phyloP scores from a whole-genome alignment of 75 land plant species.

The Pinus tabuliformis region DNA sequence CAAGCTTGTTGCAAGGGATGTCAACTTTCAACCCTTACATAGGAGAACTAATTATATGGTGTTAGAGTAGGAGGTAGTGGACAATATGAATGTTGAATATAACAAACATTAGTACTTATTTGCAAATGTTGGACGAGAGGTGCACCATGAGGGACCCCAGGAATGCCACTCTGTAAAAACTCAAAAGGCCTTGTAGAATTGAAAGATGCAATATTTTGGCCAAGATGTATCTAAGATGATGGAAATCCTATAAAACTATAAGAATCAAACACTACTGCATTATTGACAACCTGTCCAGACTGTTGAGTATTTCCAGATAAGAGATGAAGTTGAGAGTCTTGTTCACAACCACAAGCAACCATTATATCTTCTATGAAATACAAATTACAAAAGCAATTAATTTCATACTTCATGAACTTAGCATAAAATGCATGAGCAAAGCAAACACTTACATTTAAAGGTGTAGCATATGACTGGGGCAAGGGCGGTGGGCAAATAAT shows the following conservation, averaged over 20 bases:
- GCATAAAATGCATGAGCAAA: background rate
- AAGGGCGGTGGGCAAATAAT: slow-evolving; percentile 24
- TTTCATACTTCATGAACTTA: background rate
- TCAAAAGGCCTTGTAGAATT: slow-evolving; percentile 27
- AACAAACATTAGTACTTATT: slow-evolving; percentile 13
- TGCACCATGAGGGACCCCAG: slow-evolving; percentile 5
- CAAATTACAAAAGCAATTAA: slow-evolving; percentile 1
- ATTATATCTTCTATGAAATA: background rate
- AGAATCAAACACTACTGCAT: slow-evolving; percentile 14
- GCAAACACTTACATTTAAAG: slow-evolving; percentile 26
- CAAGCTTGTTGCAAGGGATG: slow-evolving; percentile 15
- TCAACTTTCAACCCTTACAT: slow-evolving; percentile 20
- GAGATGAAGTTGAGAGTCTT: slow-evolving; percentile 30
- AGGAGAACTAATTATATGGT: slow-evolving; percentile 20
- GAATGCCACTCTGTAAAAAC: background rate
- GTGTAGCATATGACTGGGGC: slow-evolving; percentile 23
- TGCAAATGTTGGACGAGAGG: slow-evolving; percentile 37
- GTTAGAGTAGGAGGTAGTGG: slow-evolving; percentile 23
- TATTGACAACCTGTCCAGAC: slow-evolving; percentile 18
- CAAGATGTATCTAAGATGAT: slow-evolving; percentile 7
- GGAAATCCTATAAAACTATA: slow-evolving; percentile 11
- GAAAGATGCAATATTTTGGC: slow-evolving; percentile 12
- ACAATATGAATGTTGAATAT: slow-evolving; percentile 31
- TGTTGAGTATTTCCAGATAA: slow-evolving; percentile 25
- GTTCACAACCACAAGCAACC: slow-evolving; percentile 7